Evolutionary conservation across 148 eudicot species (phyloP), one percentile per base, ranked within the genome.

Genomic region (Vaccinium myrtillus): DNA sequence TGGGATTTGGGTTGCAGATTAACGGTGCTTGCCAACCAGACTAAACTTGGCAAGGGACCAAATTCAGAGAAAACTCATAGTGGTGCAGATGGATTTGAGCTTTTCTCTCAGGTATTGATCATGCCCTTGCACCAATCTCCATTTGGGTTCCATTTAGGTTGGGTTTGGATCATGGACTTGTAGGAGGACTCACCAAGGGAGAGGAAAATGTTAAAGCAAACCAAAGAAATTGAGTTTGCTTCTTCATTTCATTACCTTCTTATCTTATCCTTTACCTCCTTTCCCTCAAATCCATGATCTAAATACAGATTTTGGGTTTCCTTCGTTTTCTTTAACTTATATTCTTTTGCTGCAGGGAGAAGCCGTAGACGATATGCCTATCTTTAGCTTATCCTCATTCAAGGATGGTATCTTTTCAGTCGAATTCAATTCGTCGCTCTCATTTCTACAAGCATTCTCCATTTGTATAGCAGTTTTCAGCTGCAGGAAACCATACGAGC

Each of bases 1-100:
- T 96, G 98, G 98, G 98, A 96, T 93, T 51, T 96, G 80, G 98
- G 98, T 86, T 96, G 98, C 89, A 90, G 88, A 85, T 39, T 93
- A 79, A 87, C 87, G 81, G 85, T 93, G 81, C 91, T 91, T 77
- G 82, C 90, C 55, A 88, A 85, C 86, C 83, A 73, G 78, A 85
- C 71, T 11, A 87, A 90, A 74, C 25, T 39, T 71, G 58, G 82
- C 75, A 84, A 78, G 51, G 83, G 84, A 84, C 61, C 70, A 59
- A 83, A 27, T 54, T 86, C 89, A 84, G 83, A 85, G 56, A 85
- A 78, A 49, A 69, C 82, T 36, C 80, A 59, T 27, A 76, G 36
- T 25, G 85, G 51, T 71, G 86, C 82, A 13, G 87, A 87, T 67
- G 86, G 76, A 63, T 85, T 94, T 85, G 90, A 90, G 88, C 92